Conservation (phyloP, 305 asterid genomes). For the Solanum hybrid region DNA sequence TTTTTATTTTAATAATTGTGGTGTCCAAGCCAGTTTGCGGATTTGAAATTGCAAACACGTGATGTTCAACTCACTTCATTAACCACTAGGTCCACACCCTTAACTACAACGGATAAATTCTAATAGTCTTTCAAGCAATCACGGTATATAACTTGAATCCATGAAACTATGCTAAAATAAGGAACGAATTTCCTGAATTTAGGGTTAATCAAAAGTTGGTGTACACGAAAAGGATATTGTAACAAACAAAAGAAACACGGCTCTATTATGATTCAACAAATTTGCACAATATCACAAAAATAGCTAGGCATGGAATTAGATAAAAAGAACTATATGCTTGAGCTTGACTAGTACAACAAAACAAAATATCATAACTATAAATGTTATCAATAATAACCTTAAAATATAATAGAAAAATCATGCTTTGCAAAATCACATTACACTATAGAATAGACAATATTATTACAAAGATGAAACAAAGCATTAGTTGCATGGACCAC, state of each 20-base stretch:
- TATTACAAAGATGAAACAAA: conserved; percentile 3
- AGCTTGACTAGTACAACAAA: neutral
- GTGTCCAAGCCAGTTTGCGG: accelerated
- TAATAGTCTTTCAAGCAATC: neutral
- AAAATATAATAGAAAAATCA: neutral
- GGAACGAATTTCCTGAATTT: neutral
- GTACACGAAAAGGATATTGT: neutral
- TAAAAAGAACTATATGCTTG: neutral
- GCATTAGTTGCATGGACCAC: conserved; percentile 48
- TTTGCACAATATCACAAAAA: neutral
- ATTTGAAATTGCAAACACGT: neutral
- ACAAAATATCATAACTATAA: neutral
- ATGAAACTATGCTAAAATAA: neutral
- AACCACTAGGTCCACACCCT: neutral
- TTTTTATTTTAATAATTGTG: neutral
- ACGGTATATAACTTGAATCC: neutral
- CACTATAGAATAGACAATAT: conserved; percentile 16
- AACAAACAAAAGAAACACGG: neutral
- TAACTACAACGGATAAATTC: neutral
- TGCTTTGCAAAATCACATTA: no score
- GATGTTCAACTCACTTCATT: neutral
- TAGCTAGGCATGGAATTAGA: neutral
- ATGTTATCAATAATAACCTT: neutral
- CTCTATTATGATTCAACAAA: neutral
- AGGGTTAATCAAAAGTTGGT: neutral